These are phyloP conservation scores for Colletotrichum orchidophilum DNA, from an alignment of 2,329 filamentous ascomycete genomes.

Conservation along the genomic window DNA sequence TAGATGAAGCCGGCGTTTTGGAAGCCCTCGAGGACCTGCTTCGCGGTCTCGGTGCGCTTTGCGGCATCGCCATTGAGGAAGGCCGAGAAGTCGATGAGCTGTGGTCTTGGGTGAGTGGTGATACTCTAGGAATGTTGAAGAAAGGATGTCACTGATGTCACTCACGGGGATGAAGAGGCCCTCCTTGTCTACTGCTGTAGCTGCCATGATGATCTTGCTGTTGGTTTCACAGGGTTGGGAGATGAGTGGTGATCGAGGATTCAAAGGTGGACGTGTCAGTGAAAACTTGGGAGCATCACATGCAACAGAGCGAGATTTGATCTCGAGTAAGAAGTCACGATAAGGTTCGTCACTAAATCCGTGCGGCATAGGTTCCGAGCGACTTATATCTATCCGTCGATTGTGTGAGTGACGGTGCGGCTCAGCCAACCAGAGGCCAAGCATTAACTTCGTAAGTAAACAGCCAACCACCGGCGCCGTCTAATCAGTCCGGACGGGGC, in stretches of 20 bases:
- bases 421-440: conserved; percentile 23
- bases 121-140: conserved; percentile 25
- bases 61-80: conserved; percentile 72
- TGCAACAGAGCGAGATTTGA: neutral
- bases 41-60: conserved; percentile 72
- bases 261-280: neutral
- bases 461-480: conserved; percentile 9
- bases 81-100: conserved; percentile 82
- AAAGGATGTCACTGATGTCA: conserved; percentile 37
- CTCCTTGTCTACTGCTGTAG: conserved; percentile 59
- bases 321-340: conserved; percentile 12
- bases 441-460: conserved; percentile 2
- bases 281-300: neutral
- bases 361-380: neutral
- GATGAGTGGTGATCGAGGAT: neutral
- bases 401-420: neutral
- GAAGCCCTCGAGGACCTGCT: conserved; percentile 81
- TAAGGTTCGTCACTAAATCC: conserved; percentile 16
- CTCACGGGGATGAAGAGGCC: conserved; percentile 65
- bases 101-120: conserved; percentile 27
- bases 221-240: neutral
- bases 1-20: conserved; percentile 91
- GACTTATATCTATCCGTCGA: conserved; percentile 22
- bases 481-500: neutral
- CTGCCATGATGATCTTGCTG: conserved; percentile 43